Evolutionary conservation across 805 yeast genomes (phyloP).

Genomic region (Cyberlindnera galapagoensis): DNA sequence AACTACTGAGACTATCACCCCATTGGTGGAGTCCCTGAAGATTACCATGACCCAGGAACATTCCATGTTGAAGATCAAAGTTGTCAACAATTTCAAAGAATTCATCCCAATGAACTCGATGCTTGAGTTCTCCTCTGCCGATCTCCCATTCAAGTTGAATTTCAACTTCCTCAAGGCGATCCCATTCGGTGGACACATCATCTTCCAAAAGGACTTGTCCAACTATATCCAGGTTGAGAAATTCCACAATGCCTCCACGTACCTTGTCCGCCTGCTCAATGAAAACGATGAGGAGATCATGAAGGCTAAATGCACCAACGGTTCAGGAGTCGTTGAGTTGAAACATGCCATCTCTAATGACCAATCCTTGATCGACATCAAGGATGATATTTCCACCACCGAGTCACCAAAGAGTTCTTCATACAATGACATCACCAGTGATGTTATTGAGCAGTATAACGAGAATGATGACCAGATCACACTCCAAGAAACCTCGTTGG

Average conservation of each 20-base stretch:
- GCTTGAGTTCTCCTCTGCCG: conserved; percentile 1
- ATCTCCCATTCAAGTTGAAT: neutral
- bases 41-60: neutral
- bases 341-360: neutral
- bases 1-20: neutral
- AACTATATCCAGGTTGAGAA: neutral
- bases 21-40: too few relatives aligned
- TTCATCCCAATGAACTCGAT: neutral
- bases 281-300: neutral
- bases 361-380: neutral
- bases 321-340: neutral
- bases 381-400: neutral
- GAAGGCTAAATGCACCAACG: conserved; percentile 1
- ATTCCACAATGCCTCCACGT: neutral
- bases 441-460: too few relatives aligned
- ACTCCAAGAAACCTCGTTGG: too few relatives aligned
- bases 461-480: too few relatives aligned
- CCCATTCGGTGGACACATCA: neutral
- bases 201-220: neutral
- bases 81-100: neutral
- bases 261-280: neutral
- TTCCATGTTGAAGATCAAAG: neutral
- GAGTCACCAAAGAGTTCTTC: too few relatives aligned
- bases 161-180: conserved; percentile 2
- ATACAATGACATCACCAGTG: too few relatives aligned